These are phyloP conservation scores for Aspergillus glaucus DNA, from an alignment of 2,329 filamentous ascomycete genomes.

Conservation along the genomic window DNA sequence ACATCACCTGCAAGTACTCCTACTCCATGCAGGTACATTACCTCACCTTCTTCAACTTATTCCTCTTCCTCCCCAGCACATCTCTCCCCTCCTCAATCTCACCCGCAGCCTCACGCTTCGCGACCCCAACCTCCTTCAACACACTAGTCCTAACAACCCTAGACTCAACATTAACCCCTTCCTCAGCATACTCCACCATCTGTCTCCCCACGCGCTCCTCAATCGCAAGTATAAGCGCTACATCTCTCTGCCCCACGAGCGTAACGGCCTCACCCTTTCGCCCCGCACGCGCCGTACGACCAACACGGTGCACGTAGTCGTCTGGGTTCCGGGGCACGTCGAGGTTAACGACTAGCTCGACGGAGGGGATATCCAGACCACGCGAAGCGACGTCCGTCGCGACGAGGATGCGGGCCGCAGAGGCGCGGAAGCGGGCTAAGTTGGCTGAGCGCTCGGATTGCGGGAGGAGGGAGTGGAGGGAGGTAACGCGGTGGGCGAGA, in stretches of 20 bases:
- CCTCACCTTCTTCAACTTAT: constrained; percentile 39
- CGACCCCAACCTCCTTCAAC: constrained; percentile 86
- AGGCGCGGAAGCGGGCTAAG: constrained; percentile 82
- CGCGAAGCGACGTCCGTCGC: constrained; percentile 92
- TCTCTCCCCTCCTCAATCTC: constrained; percentile 90
- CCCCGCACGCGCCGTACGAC: constrained; percentile 89
- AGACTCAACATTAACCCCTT: constrained; percentile 89
- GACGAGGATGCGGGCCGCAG: constrained; percentile 80
- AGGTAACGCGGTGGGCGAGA: constrained; percentile 82
- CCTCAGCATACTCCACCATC: constrained; percentile 81
- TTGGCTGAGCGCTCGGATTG: constrained; percentile 83
- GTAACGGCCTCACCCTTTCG: constrained; percentile 75
- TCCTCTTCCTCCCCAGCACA: constrained; percentile 72
- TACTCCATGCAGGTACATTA: constrained; percentile 8
- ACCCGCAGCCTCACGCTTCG: constrained; percentile 84
- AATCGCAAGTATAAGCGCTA: constrained; percentile 83
- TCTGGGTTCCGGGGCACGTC: constrained; percentile 94
- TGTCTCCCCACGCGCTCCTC: constrained; percentile 70
- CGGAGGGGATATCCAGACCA: constrained; percentile 91
- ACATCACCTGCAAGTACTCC: not conserved
- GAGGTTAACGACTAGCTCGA: constrained; percentile 87
- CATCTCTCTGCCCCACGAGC: constrained; percentile 87
- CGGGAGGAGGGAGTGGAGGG: constrained; percentile 78
- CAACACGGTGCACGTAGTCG: constrained; percentile 95
- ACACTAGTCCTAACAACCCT: constrained; percentile 71